Percentiles rank a stretch among this genome's conserved stretches.
These are phyloP conservation scores for Monosporascus sp. DNA, from an alignment of 2,329 filamentous ascomycete genomes.

Conservation along the genomic window DNA sequence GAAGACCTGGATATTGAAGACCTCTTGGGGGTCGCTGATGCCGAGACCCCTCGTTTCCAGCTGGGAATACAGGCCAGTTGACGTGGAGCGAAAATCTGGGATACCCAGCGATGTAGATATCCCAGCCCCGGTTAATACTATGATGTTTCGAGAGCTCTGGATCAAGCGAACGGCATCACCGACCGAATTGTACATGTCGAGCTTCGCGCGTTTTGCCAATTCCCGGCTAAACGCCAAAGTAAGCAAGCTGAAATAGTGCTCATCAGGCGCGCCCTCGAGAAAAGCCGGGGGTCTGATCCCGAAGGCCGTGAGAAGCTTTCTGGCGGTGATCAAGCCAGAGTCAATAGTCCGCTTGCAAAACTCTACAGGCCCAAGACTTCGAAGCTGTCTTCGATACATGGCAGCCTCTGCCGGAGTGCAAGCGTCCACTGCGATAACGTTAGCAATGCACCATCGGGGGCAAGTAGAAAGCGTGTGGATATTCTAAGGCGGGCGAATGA, in stretches of 20 bases:
- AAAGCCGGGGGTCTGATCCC: slow-evolving; percentile 69
- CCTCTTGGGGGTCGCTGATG: slow-evolving; percentile 80
- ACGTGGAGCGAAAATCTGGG: slow-evolving; percentile 92
- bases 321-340: slow-evolving; percentile 65
- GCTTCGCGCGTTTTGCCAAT: slow-evolving; percentile 74
- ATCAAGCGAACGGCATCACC: slow-evolving; percentile 82
- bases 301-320: slow-evolving; percentile 84
- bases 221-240: slow-evolving; percentile 75
- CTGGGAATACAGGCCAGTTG: slow-evolving; percentile 85
- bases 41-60: slow-evolving; percentile 67
- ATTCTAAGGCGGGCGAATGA: background rate
- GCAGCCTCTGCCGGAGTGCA: slow-evolving; percentile 58
- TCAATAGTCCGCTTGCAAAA: slow-evolving; percentile 72
- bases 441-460: slow-evolving; percentile 4
- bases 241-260: slow-evolving; percentile 69
- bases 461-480: background rate
- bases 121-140: slow-evolving; percentile 91
- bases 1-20: slow-evolving; percentile 89
- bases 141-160: slow-evolving; percentile 70
- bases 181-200: slow-evolving; percentile 75
- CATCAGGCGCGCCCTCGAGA: slow-evolving; percentile 67
- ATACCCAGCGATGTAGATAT: slow-evolving; percentile 97
- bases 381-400: slow-evolving; percentile 65
- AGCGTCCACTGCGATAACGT: slow-evolving; percentile 21
- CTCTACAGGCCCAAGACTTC: slow-evolving; percentile 68